Conservation (phyloP, 2,329 filamentous ascomycete species). For the Thielaviopsis punctulata region DNA sequence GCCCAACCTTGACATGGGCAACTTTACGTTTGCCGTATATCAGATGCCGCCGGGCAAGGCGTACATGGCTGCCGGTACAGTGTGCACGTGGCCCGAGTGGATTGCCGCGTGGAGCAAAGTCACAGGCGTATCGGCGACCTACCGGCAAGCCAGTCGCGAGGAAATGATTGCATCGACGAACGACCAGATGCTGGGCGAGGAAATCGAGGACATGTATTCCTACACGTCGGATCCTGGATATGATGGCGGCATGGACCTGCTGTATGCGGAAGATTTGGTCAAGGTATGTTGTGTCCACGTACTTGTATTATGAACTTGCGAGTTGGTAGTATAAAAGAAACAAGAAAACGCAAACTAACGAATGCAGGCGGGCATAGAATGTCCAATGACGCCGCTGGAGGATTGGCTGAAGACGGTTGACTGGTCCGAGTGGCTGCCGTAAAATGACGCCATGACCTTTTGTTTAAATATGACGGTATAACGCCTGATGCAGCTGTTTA, state of each 20-base stretch:
- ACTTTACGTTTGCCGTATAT: slow-evolving; percentile 30
- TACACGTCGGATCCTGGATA: slow-evolving; percentile 32
- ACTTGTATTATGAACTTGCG: too few relatives aligned
- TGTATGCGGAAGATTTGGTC: slow-evolving; percentile 26
- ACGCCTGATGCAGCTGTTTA: too few relatives aligned
- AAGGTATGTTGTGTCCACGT: slow-evolving; percentile 21
- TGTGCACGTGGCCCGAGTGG: slow-evolving; percentile 29
- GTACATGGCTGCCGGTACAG: slow-evolving; percentile 31
- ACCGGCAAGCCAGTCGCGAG: slow-evolving; percentile 23
- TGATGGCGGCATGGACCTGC: slow-evolving; percentile 26
- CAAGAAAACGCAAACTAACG: neutral
- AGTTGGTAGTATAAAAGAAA: neutral
- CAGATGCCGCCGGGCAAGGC: slow-evolving; percentile 30
- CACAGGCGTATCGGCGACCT: slow-evolving; percentile 20
- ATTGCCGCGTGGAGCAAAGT: slow-evolving; percentile 24
- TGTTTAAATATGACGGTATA: too few relatives aligned
- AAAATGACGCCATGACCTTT: too few relatives aligned
- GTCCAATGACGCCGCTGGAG: slow-evolving; percentile 24
- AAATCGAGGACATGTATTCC: slow-evolving; percentile 28
- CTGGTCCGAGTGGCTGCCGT: slow-evolving; percentile 18
- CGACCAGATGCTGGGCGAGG: slow-evolving; percentile 20
- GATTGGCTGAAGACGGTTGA: slow-evolving; percentile 22
- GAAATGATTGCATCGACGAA: slow-evolving; percentile 21
- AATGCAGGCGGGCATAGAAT: slow-evolving; percentile 26
- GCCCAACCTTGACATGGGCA: slow-evolving; percentile 29